Evolutionary conservation across 257 asterid genomes (phyloP), one percentile per base, ranked within the genome.

Genomic region (Forsythia viridissima): DNA sequence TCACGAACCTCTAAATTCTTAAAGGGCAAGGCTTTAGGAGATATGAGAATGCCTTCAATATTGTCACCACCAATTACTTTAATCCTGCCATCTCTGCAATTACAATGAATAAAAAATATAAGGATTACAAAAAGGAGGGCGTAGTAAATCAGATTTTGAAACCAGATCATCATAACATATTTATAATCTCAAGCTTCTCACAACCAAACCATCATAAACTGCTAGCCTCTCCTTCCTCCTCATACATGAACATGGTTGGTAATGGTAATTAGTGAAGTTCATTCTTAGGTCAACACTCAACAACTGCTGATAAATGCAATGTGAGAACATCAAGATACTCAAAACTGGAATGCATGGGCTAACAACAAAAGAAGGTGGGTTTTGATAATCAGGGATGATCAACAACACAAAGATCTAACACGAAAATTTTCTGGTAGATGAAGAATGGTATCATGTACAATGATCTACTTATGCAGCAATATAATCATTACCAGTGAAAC

Each of bases 51-150:
- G 79, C 91, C 96, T 88, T 96, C 99, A 77, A 92, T 85, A 71
- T 91, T 93, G 86, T 87, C 87, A 80, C 97, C 99, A 63, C 98
- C 95, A 65, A 93, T 71, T 73, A 96, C 93, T 86, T 96, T 96
- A 83, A 96, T 96, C 90, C 94, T 89, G 70, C 98, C 98, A 90
- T 96, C 99, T 85, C 99, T 93, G 88, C 79, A 76, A 79, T 79
- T 72, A 48, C 83, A 83, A 81, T 73, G 61, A 72, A 81, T 24
- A 75, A 71, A 70, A 46, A 16, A 48, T 21, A 57, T 18, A 20
- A 77, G 13, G 18, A 67, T 83, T 59, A 82, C 71, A 24, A 69
- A 46, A 13, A 70, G 40, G 40, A 74, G 52, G 52, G 13, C n/a
- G 41, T 39, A 73, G 13, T n/a, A 40, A 55, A 73, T 63, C 51